Evolutionary conservation across 2,329 filamentous ascomycete species (phyloP).

Genomic region (Shiraia bambusicola): DNA sequence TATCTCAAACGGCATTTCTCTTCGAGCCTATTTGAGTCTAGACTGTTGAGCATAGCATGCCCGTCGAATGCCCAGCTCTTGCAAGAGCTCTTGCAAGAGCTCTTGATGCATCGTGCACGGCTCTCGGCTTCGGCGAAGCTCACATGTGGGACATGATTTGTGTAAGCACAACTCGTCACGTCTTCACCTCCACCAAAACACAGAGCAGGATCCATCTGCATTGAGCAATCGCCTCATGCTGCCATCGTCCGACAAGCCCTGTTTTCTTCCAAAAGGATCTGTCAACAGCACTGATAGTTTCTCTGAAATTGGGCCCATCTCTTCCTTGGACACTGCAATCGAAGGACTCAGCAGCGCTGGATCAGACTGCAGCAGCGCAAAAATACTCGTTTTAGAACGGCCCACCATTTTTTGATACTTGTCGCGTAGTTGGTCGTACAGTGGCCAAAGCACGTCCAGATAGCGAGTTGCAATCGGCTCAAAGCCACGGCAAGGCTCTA

Average conservation of each 20-base stretch:
- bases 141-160: background rate
- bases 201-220: slow-evolving; percentile 33
- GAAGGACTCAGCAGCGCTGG: slow-evolving; percentile 27
- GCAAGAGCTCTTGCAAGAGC: too few relatives aligned
- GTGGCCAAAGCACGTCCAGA: slow-evolving; percentile 36
- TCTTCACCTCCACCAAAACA: slow-evolving; percentile 41
- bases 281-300: slow-evolving; percentile 37
- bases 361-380: slow-evolving; percentile 32
- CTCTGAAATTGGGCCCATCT: slow-evolving; percentile 40
- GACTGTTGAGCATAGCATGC: too few relatives aligned
- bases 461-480: slow-evolving; percentile 40
- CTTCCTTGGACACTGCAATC: slow-evolving; percentile 33
- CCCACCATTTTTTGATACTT: slow-evolving; percentile 36
- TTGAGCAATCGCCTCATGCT: slow-evolving; percentile 35
- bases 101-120: too few relatives aligned
- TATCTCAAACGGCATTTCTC: too few relatives aligned
- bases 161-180: background rate
- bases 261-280: slow-evolving; percentile 41
- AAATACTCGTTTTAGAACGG: slow-evolving; percentile 39
- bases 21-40: too few relatives aligned
- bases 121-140: too few relatives aligned
- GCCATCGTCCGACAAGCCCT: slow-evolving; percentile 19
- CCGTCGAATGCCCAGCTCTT: too few relatives aligned
- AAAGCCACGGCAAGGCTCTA: slow-evolving; percentile 32
- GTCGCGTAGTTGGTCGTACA: slow-evolving; percentile 37